Percentiles rank a stretch among this genome's conserved stretches.
phyloP scores from a whole-genome alignment of 139 green algal species.

The Chlorella sp. region DNA sequence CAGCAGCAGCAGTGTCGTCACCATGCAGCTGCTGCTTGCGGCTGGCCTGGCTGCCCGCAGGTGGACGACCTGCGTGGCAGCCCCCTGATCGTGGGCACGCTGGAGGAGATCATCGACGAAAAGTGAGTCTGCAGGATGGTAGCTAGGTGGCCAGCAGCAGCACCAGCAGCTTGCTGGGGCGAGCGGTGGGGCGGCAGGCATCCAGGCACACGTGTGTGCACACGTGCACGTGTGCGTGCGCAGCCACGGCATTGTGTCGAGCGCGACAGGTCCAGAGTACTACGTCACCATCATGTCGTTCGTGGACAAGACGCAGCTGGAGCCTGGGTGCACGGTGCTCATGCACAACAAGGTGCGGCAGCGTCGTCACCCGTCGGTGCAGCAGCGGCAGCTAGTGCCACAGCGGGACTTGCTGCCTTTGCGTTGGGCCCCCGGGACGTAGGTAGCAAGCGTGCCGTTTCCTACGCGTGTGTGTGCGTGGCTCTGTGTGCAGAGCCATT shows the following conservation, averaged over 20 bases:
- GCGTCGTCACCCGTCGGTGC: no score
- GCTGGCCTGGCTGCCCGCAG: conserved; percentile 28
- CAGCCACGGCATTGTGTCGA: conserved; percentile 93
- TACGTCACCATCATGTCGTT: conserved; percentile 98
- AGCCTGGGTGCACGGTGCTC: conserved; percentile 95
- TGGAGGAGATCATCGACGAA: conserved; percentile 99
- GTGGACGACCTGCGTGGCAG: conserved; percentile 94
- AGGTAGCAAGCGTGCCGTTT: no score
- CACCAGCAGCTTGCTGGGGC: no score
- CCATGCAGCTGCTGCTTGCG: not conserved
- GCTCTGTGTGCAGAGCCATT: conserved; percentile 63
- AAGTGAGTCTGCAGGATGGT: no score
- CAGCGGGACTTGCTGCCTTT: no score
- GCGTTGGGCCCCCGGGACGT: no score
- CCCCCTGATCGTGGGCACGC: conserved; percentile 88
- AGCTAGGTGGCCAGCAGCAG: no score
- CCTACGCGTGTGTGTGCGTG: no score
- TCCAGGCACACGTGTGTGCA: no score
- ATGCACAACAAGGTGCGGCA: conserved; percentile 91
- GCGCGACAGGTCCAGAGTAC: conserved; percentile 95
- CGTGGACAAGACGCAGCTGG: conserved; percentile 97
- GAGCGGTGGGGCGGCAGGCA: no score
- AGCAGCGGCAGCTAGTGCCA: no score
- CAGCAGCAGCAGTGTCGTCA: not conserved
- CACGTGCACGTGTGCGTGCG: no score